A percentile compares a stretch with the other conserved stretches of the same genome.
phyloP scores from a whole-genome alignment of 1,139 yeast genomes.

The Saccharomyces hybrid region DNA sequence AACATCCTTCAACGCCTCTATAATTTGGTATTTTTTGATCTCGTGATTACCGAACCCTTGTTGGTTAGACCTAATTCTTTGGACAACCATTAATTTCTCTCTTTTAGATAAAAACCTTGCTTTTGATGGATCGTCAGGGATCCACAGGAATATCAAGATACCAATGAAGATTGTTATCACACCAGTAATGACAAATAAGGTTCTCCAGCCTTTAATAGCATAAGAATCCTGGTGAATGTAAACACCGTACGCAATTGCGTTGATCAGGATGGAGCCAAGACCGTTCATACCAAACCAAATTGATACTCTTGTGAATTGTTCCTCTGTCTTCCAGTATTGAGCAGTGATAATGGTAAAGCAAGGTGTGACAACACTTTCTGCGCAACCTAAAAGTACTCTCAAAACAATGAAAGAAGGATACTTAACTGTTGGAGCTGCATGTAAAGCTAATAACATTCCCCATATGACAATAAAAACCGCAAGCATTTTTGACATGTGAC shows the following conservation, averaged over 20 bases:
- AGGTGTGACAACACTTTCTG: slow-evolving; percentile 46
- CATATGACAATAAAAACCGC: slow-evolving; percentile 38
- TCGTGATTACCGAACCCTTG: slow-evolving; percentile 50
- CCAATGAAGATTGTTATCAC: slow-evolving; percentile 42
- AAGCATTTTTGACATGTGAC: slow-evolving; percentile 34
- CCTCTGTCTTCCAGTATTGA: slow-evolving; percentile 47
- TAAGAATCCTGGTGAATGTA: slow-evolving; percentile 30
- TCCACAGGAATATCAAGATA: slow-evolving; percentile 36
- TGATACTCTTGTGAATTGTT: slow-evolving; percentile 42
- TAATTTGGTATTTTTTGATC: slow-evolving; percentile 47
- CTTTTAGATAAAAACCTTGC: slow-evolving; percentile 43
- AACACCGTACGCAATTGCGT: slow-evolving; percentile 45
- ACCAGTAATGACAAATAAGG: slow-evolving; percentile 43
- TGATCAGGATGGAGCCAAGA: slow-evolving; percentile 38
- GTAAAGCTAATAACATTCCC: slow-evolving; percentile 41
- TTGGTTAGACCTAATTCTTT: slow-evolving; percentile 42
- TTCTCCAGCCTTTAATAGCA: slow-evolving; percentile 42
- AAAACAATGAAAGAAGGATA: slow-evolving; percentile 38
- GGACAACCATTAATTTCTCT: slow-evolving; percentile 48
- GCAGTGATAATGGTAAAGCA: slow-evolving; percentile 47
- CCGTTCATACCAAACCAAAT: slow-evolving; percentile 49
- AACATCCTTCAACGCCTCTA: slow-evolving; percentile 38
- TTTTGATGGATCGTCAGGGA: slow-evolving; percentile 45
- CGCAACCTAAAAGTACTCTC: slow-evolving; percentile 42
- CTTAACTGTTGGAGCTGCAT: slow-evolving; percentile 34